Evolutionary conservation across 2,329 filamentous ascomycete species (phyloP), one percentile per base, ranked within the genome.

Genomic region (Stylonectria norvegica): DNA sequence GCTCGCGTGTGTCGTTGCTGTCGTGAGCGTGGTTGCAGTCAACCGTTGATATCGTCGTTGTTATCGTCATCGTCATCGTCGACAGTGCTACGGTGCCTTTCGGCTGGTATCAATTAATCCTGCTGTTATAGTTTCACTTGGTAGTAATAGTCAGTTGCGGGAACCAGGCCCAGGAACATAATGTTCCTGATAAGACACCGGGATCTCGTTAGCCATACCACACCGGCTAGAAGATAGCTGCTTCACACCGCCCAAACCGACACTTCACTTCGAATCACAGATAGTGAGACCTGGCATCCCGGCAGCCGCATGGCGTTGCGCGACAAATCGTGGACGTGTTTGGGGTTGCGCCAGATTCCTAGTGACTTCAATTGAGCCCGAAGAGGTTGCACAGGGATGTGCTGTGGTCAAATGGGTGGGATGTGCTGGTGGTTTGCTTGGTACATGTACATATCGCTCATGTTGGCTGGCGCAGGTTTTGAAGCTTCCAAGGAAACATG

Each of bases 211-310:
- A 40, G 46, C 40, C 48, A 43, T 45, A 34, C 38, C 45, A 45
- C 43, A 23, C 34, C 28, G 25, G 32, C 34, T 28, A 38, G 40
- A 29, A 30, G 52, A 46, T 40, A 40, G 31, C 40, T 45, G 45
- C 33, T 45, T 32, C 43, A 48, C 53, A 56, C 53, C 50, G 45
- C 44, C 33, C 36, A 39, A 33, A 45, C 22, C 51, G 42, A n/a
- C n/a, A n/a, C n/a, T n/a, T n/a, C n/a, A n/a, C n/a, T n/a, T n/a
- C n/a, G 53, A 28, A 50, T 42, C 29, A 36, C 40, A 38, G 30
- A 37, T 43, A 17, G 29, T 46, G 52, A 45, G 31, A 41, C 49
- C 37, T 36, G 27, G 41, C 35, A 38, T 34, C 37, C 42, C 37
- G 43, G 40, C 42, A 14, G n/a, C n/a, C n/a, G 27, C 40, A 46